Evolutionary conservation across 192 early-diverging fungal genomes (phyloP).

Genomic region (Phycomyces nitens): DNA sequence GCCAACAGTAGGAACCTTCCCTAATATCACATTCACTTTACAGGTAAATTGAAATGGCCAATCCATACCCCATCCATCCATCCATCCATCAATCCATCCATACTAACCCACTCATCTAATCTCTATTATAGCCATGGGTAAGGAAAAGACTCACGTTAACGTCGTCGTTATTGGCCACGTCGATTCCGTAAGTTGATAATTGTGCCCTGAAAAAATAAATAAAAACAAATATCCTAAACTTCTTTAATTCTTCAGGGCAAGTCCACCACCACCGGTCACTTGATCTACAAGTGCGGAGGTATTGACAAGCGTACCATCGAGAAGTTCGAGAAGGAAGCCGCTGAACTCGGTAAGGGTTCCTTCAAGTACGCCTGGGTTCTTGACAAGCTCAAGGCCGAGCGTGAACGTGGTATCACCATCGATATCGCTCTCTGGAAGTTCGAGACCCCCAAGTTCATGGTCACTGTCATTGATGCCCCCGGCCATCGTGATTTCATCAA

Average conservation of each 20-base stretch:
- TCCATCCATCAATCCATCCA: constrained; percentile 14
- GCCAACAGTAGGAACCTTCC: not conserved
- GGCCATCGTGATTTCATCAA: constrained; percentile 99
- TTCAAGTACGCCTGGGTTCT: constrained; percentile 99
- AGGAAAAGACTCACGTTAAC: constrained; percentile 91
- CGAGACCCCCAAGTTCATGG: constrained; percentile 94
- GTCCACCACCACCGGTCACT: constrained; percentile 99
- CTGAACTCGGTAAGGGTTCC: constrained; percentile 97
- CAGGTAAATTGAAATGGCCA: constrained; percentile 2
- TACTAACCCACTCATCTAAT: not conserved
- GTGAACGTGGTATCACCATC: constrained; percentile 99
- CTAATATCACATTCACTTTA: not conserved
- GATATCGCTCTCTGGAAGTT: constrained; percentile 97
- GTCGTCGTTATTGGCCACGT: constrained; percentile 98
- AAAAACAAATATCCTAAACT: no score
- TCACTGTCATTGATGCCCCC: constrained; percentile 99
- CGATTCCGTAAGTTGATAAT: constrained; percentile 65
- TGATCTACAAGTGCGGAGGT: constrained; percentile 99
- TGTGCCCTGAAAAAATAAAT: no score
- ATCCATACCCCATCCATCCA: not conserved
- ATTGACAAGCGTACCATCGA: constrained; percentile 99
- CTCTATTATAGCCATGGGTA: constrained; percentile 33
- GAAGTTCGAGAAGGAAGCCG: constrained; percentile 98
- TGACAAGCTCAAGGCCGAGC: constrained; percentile 98
- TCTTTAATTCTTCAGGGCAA: constrained; percentile 60